Base-by-base conservation (phyloP, 1,139 yeast species). In the Oligophagozyma castellii region DNA sequence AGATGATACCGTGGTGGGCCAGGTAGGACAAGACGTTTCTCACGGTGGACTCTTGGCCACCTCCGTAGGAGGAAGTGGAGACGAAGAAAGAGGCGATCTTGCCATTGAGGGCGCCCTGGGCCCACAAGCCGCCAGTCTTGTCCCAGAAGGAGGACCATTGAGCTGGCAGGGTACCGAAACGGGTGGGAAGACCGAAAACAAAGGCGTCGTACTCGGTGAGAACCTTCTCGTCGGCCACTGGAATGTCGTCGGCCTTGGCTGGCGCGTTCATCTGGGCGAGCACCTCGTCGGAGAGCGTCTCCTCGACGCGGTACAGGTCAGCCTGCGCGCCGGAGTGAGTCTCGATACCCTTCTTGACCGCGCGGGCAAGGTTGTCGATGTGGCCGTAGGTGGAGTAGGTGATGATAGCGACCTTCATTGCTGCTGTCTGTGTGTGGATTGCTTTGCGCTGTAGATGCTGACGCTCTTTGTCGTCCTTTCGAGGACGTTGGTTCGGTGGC, bases 61-160 rank as follows among this genome's bases (percentile, higher is more conserved):
- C 79, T 35, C 77, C 77, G 39, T 81, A 65, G 48, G 61, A 63
- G 24, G 71, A 56, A 23, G 78, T 70, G 28, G 71, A 58, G 29
- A 67, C 67, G 46, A 73, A 73, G 31, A 69, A 49, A 35, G 73
- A 73, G 21, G 68, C 74, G 36, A 59, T 61, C 55, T 73, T 73
- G 42, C 77, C 77, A 38, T 56, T 44, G 31, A 70, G 59, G 15
- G 66, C 61, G 38, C 78, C 77, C 18, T 43, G 28, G 26, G 70
- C 73, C 80, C 80, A 73, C 36, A 70, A 59, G 14, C 67, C 67
- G 38, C 74, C 72, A 30, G 77, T 69, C 32, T 62, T 51, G 45
- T 70, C 78, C 73, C 73, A 68, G 59, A 70, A 72, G 3, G 72
- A 53, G 46, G 68, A 67, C 66, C 70, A 68, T 55, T 73, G 80